phyloP scores from a whole-genome alignment of 2,329 filamentous ascomycete species.

The Tolypocladium tundrense region DNA sequence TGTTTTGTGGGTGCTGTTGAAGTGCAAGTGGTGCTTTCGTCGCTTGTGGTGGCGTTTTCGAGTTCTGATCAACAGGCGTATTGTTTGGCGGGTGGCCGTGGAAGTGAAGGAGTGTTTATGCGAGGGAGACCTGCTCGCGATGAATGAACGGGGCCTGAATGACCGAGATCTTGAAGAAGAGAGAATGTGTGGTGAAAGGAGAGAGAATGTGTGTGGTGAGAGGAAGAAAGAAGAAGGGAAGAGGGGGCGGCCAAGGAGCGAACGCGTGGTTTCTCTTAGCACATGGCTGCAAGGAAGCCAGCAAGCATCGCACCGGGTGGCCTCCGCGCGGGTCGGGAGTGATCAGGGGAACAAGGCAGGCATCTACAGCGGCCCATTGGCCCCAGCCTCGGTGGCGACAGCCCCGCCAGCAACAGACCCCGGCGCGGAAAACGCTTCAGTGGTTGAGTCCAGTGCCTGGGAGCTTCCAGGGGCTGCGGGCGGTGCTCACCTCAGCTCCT shows the following conservation, averaged over 20 bases:
- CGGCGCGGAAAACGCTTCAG: neutral
- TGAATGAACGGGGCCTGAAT: slow-evolving; percentile 3
- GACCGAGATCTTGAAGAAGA: neutral
- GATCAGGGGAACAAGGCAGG: neutral
- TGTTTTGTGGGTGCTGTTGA: neutral
- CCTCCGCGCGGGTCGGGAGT: too few relatives aligned
- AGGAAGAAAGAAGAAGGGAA: neutral
- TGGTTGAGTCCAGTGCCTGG: neutral
- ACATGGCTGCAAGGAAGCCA: neutral
- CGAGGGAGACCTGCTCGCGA: slow-evolving; percentile 4
- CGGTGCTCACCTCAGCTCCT: neutral
- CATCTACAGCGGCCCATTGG: neutral
- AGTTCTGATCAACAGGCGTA: neutral
- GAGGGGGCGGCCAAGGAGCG: slow-evolving; percentile 1
- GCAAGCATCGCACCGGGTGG: too few relatives aligned
- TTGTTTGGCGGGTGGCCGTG: neutral
- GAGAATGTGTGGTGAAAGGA: neutral
- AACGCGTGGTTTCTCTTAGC: neutral
- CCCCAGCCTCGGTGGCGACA: neutral
- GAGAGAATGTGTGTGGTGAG: neutral
- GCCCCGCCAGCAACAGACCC: neutral
- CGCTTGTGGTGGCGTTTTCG: neutral
- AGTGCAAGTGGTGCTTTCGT: neutral
- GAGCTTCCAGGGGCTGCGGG: neutral
- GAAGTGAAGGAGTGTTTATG: slow-evolving; percentile 5